phyloP scores from a whole-genome alignment of 2,329 filamentous ascomycete genomes.

The Fusarium domesticum region DNA sequence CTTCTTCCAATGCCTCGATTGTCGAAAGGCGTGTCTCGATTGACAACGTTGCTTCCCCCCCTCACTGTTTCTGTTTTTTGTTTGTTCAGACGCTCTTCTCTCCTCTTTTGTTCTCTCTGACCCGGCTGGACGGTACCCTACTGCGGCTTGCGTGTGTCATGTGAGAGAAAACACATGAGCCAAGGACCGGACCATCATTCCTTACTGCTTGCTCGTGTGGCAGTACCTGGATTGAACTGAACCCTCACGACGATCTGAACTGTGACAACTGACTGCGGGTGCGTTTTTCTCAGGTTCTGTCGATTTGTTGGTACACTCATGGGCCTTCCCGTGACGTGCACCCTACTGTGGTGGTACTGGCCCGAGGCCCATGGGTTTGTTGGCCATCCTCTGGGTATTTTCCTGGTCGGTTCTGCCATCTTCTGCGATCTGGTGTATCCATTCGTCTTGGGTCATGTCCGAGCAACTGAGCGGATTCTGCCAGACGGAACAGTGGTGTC shows the following conservation, averaged over 20 bases:
- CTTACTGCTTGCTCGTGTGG: too few species aligned
- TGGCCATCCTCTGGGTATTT: conserved; percentile 40
- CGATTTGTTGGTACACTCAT: conserved; percentile 42
- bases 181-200: conserved; percentile 1
- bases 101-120: neutral
- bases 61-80: conserved; percentile 2
- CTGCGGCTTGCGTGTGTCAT: conserved; percentile 12
- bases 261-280: conserved; percentile 11
- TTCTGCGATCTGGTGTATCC: conserved; percentile 46
- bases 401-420: conserved; percentile 40
- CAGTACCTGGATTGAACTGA: too few species aligned
- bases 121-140: conserved; percentile 4
- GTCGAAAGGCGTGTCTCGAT: conserved; percentile 15
- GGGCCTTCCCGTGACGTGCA: conserved; percentile 39
- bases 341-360: conserved; percentile 49
- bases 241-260: neutral
- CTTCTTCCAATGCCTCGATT: conserved; percentile 1
- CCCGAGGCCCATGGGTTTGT: conserved; percentile 50
- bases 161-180: conserved; percentile 3
- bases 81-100: conserved; percentile 5
- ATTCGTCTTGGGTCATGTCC: conserved; percentile 40
- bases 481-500: conserved; percentile 38
- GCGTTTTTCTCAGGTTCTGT: conserved; percentile 37
- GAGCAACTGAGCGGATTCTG: conserved; percentile 38
- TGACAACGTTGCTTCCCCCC: neutral